Evolutionary conservation across 1,139 yeast species (phyloP).

Genomic region (Yamadazyma atlantica): DNA sequence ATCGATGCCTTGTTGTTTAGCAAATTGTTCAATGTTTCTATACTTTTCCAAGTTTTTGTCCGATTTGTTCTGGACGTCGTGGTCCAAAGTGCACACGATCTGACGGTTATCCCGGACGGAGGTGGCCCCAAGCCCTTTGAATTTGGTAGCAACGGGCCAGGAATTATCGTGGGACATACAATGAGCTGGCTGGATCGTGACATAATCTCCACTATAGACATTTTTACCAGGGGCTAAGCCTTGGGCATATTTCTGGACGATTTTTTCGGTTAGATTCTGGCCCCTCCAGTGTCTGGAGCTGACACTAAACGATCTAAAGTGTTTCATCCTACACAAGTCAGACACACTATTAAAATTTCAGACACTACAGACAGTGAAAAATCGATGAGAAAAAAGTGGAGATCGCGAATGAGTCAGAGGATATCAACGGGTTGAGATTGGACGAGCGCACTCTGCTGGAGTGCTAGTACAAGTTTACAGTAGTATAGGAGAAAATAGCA

Average conservation of each 20-base stretch:
- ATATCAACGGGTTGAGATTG: slow-evolving; percentile 22
- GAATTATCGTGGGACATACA: slow-evolving; percentile 99
- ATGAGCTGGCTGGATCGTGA: slow-evolving; percentile 91
- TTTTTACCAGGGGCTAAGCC: slow-evolving; percentile 69
- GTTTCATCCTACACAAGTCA: background rate
- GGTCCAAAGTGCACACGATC: slow-evolving; percentile 94
- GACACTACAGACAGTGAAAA: background rate
- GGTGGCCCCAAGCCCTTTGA: slow-evolving; percentile 91
- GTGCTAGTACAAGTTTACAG: too few relatives aligned
- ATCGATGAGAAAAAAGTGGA: background rate
- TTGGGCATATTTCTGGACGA: slow-evolving; percentile 90
- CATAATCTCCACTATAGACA: slow-evolving; percentile 91
- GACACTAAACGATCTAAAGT: slow-evolving; percentile 14
- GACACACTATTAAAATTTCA: too few relatives aligned
- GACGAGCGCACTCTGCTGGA: too few relatives aligned
- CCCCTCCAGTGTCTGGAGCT: slow-evolving; percentile 32
- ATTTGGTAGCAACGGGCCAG: slow-evolving; percentile 98
- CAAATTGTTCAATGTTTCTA: slow-evolving; percentile 83
- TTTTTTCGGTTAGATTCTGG: slow-evolving; percentile 91
- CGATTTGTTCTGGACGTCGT: slow-evolving; percentile 91
- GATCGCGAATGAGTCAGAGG: slow-evolving; percentile 28
- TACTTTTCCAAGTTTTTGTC: slow-evolving; percentile 89
- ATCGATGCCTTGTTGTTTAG: slow-evolving; percentile 88
- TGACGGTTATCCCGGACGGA: slow-evolving; percentile 81
- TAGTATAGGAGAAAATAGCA: too few relatives aligned